Evolutionary conservation across 768 basidiomycete species (phyloP), one percentile per base, ranked within the genome.

Genomic region (Auricularia auricula-judae): DNA sequence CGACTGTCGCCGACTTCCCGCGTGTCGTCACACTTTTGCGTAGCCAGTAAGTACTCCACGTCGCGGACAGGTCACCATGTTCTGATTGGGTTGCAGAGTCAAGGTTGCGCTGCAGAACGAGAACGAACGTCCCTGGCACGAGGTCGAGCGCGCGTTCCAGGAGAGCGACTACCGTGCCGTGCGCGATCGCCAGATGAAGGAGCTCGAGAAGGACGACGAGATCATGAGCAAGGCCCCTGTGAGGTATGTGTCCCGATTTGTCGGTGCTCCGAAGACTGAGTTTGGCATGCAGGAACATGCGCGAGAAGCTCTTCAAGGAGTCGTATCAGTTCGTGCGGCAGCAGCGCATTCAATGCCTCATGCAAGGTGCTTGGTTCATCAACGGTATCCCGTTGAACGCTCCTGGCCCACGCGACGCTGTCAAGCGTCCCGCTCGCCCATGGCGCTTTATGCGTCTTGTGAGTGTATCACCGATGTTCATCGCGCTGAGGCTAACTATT

Each of bases 361-460:
- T 92, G 58, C 88, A 93, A 72, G 93, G 93, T 36, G 89, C 91
- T 23, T 97, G 93, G 93, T 95, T 97, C 74, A 83, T 91, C 67
- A 93, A 88, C 70, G 92, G 86, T 1, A 75, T 88, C 44, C 85
- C 86, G 0, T 75, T 80, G 51, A 75, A 76, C 5, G 73, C 81
- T 23, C 36, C 81, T 18, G 72, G 71, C 10, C 70, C 77, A 14
- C 80, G 84, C 59, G 84, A 86, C 33, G 75, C 78, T 18, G 71
- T 79, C 56, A 82, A 85, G 59, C 80, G 86, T 53, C 84, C 86
- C 1, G 81, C 74, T 35, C 79, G 84, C 44, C 85, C 85, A 2
- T 96, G 93, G 93, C 80, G 90, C 56, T 96, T 95, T 74, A 86
- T 94, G 80, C 81, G 93, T 68, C 74, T 96, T 73, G 91, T 92